Conservation (phyloP, 2,329 filamentous ascomycete genomes). For the Cladosporium sp. region DNA sequence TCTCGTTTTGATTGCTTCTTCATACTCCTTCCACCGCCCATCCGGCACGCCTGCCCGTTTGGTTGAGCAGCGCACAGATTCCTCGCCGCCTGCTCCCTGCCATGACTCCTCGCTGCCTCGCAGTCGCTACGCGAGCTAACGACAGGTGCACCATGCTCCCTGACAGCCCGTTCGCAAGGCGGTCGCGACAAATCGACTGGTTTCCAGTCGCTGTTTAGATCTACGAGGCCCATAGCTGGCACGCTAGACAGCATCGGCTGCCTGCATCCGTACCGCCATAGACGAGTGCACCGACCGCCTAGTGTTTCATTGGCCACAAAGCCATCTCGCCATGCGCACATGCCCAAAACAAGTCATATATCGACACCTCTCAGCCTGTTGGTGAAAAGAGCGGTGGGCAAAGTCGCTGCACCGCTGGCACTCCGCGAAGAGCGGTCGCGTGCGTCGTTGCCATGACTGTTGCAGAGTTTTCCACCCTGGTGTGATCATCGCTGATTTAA, state of each 20-base stretch:
- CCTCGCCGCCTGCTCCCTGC: neutral
- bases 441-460: slow-evolving; percentile 9
- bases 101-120: slow-evolving; percentile 2
- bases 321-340: slow-evolving; percentile 5
- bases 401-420: slow-evolving; percentile 2
- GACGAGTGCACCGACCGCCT: neutral
- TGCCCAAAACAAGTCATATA: slow-evolving; percentile 12
- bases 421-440: slow-evolving; percentile 6
- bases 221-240: neutral
- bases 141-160: neutral
- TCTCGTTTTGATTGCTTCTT: slow-evolving; percentile 9
- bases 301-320: slow-evolving; percentile 10
- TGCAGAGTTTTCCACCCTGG: neutral
- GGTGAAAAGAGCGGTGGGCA: slow-evolving; percentile 3
- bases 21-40: neutral
- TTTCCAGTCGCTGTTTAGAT: slow-evolving; percentile 5
- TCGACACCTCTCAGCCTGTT: neutral
- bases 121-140: slow-evolving; percentile 3
- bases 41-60: neutral
- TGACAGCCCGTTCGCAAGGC: neutral
- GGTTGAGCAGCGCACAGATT: slow-evolving; percentile 8
- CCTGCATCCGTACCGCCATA: slow-evolving; percentile 8
- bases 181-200: slow-evolving; percentile 6
- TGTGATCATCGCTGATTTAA: neutral
- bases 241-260: slow-evolving; percentile 2